phyloP scores from a whole-genome alignment of 768 basidiomycete genomes.

The Flagelloscypha sp. region DNA sequence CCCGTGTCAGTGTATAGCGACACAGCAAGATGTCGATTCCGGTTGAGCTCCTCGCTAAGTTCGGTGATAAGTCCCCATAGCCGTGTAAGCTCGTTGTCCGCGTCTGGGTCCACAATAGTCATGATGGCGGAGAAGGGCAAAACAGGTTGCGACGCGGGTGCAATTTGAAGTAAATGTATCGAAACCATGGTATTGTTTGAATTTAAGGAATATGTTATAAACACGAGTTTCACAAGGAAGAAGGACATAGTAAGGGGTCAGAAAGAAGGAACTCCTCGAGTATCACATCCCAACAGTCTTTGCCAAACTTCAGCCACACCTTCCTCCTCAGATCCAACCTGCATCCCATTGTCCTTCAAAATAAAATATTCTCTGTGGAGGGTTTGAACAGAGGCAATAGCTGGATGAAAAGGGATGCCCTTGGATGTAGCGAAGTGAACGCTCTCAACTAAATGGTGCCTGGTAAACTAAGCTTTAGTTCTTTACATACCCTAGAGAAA shows the following conservation, averaged over 20 bases:
- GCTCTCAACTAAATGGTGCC: slow-evolving; percentile 73
- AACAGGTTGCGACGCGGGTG: no score
- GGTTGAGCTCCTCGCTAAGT: slow-evolving; percentile 74
- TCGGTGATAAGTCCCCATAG: slow-evolving; percentile 67
- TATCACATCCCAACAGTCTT: slow-evolving; percentile 43
- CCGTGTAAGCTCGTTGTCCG: slow-evolving; percentile 53
- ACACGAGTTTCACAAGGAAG: no score
- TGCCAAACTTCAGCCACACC: slow-evolving; percentile 60
- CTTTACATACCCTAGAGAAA: neutral
- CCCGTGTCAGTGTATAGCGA: slow-evolving; percentile 65
- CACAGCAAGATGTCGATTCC: slow-evolving; percentile 66
- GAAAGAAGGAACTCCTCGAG: no score
- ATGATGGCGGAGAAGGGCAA: no score
- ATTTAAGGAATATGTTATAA: no score
- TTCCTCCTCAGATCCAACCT: slow-evolving; percentile 69
- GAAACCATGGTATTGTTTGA: no score
- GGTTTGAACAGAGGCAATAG: slow-evolving; percentile 65
- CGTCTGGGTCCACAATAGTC: slow-evolving; percentile 45
- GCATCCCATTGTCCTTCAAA: slow-evolving; percentile 68
- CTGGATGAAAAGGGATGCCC: slow-evolving; percentile 43
- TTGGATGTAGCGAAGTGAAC: slow-evolving; percentile 48
- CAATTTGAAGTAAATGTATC: no score
- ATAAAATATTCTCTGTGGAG: slow-evolving; percentile 60
- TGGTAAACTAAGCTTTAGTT: slow-evolving; percentile 18
- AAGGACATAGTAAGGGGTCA: no score